Evolutionary conservation across 805 yeast species (phyloP), one percentile per base, ranked within the genome.

Genomic region (Wickerhamomyces mucosus): DNA sequence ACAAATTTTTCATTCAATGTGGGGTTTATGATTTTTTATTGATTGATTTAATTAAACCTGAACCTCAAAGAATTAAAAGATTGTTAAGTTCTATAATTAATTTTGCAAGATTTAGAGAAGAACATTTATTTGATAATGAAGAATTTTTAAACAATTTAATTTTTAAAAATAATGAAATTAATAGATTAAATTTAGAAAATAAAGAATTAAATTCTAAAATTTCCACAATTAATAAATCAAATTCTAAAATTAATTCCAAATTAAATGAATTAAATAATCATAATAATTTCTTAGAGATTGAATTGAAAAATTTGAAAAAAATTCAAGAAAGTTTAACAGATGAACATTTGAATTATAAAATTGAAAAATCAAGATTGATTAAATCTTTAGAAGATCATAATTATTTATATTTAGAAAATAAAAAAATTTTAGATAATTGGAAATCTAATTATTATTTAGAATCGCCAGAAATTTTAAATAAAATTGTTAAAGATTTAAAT

Each of bases 31-130:
- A 86, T 53, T 81, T 85, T 48, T 69, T 75, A 26, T 61, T 85
- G 31, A 63, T 71, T 58, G 96, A 86, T 56, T 59, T 86, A 19
- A 63, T 72, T 36, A 75, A 74, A 41, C 96, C 96, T 1, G 95
- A 85, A n/a, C 61, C 81, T 0, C 55, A 52, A 23, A 61, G 94
- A 36, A 63, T 73, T 1, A 60, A 75, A 39, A 59, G 89, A 28
- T 63, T 84, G 15, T 54, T 85, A 18, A 83, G 94, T 50, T 92
- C 92, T 1, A 75, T 85, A 30, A 80, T 85, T 15, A 86, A 86
- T 51, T 86, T 73, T 62, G 94, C 94, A 1, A 60, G 89, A 35
- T 85, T 81, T 47, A 67, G 94, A 42, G 94, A 83, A 43, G 84
- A 77, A 41, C 75, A 81, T 37, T 69, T 77, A 51, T 66, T 63